Evolutionary conservation across 257 asterid species (phyloP).

Genomic region (Nicotiana knightiana): DNA sequence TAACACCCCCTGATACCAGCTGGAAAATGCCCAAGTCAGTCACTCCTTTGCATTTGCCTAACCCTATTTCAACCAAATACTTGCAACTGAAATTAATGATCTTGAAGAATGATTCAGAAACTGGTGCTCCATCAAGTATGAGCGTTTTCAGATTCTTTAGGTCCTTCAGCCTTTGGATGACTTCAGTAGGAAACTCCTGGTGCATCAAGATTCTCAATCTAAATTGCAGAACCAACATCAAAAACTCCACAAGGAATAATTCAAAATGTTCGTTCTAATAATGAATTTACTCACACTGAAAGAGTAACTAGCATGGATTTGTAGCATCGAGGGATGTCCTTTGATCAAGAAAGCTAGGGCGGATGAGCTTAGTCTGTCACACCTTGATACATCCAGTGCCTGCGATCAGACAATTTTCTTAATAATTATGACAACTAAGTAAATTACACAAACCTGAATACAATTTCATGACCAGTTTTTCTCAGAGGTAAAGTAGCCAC

Average conservation of each 20-base stretch:
- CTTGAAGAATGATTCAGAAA: conserved; percentile 36
- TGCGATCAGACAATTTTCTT: conserved; percentile 18
- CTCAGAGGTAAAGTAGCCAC: background rate
- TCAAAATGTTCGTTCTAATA: background rate
- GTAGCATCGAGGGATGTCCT: conserved; percentile 37
- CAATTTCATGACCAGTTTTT: background rate
- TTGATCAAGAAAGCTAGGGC: conserved; percentile 40
- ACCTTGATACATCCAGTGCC: conserved; percentile 70
- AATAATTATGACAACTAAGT: background rate
- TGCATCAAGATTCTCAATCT: conserved; percentile 13
- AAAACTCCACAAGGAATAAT: background rate
- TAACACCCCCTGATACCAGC: conserved; percentile 45
- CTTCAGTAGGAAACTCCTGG: conserved; percentile 43
- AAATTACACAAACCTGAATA: background rate
- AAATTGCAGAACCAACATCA: conserved; percentile 2
- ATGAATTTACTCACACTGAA: conserved; percentile 43
- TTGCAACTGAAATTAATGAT: conserved; percentile 39
- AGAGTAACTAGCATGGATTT: conserved; percentile 61
- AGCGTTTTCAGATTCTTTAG: conserved; percentile 41
- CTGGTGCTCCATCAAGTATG: conserved; percentile 43
- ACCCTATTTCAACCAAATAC: conserved; percentile 42
- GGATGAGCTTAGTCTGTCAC: conserved; percentile 44
- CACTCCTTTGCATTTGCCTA: conserved; percentile 60
- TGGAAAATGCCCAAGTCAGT: conserved; percentile 44
- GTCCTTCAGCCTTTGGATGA: conserved; percentile 34